Percentiles rank a stretch among this genome's conserved stretches.
phyloP scores from a whole-genome alignment of 306 rosid genomes.

The Trichosanthes truncata region DNA sequence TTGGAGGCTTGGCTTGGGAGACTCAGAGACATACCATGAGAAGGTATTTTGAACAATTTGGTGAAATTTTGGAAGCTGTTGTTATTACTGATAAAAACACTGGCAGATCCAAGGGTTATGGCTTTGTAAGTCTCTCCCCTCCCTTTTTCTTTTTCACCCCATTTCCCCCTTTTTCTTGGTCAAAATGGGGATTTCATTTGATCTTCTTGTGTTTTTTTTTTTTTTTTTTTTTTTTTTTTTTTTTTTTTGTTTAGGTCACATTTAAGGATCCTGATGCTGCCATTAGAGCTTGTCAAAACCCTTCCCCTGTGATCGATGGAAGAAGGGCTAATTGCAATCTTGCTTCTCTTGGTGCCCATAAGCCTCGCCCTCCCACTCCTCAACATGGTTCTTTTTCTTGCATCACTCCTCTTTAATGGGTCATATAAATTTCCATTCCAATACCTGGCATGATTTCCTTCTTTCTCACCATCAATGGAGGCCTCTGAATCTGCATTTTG shows the following conservation, averaged over 20 bases:
- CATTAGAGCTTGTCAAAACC: slow-evolving; percentile 83
- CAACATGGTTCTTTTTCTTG: slow-evolving; percentile 52
- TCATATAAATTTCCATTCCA: neutral
- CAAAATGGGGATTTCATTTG: neutral
- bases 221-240: neutral
- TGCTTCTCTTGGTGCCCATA: slow-evolving; percentile 88
- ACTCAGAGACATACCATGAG: slow-evolving; percentile 85
- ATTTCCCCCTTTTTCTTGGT: too few species aligned
- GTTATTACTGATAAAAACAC: slow-evolving; percentile 82
- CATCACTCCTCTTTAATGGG: neutral
- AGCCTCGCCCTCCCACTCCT: slow-evolving; percentile 48
- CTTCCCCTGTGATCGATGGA: slow-evolving; percentile 94
- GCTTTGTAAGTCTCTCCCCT: slow-evolving; percentile 53
- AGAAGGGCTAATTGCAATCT: slow-evolving; percentile 94
- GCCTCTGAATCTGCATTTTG: neutral
- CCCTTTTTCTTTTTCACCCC: neutral
- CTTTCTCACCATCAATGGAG: neutral
- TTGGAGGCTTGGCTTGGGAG: slow-evolving; percentile 98
- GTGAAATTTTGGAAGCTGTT: slow-evolving; percentile 94
- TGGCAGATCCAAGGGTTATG: slow-evolving; percentile 98
- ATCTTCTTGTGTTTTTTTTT: neutral
- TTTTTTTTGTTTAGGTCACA: slow-evolving; percentile 43
- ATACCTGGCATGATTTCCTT: neutral
- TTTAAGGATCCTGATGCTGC: slow-evolving; percentile 93
- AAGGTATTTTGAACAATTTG: slow-evolving; percentile 88